Base-by-base conservation (phyloP, 495 filamentous ascomycete species). In the Penicillium silybi region DNA sequence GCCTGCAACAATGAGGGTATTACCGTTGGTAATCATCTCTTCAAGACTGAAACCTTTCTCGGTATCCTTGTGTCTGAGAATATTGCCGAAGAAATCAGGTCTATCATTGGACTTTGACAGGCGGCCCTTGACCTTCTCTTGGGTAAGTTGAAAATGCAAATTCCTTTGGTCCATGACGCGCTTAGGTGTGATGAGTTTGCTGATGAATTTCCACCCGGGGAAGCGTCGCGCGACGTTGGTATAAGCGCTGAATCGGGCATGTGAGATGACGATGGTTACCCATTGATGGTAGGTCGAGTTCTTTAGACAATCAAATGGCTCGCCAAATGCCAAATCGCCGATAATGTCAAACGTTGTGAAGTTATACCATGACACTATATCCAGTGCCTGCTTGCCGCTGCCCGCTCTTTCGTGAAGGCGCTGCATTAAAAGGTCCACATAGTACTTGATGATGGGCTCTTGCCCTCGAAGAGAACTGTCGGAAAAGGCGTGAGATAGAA, bases 341-440 rank as follows among this genome's bases (percentile, higher is more conserved):
- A 83, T 80, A 25, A 84, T 62, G 61, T 85, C 84, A 55, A 86
- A 85, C 8, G 81, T 83, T 3, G 75, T 77, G 57, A 67, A 85
- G 46, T 81, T 83, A 46, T 77, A 80, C 82, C 81, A 85, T 10
- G 73, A 56, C 9, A 65, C 62, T 44, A 85, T 62, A 50, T 83
- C 68, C 2, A 82, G 55, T 6, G 60, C 26, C 2, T 46, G 45
- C 4, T 42, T 46, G 6, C 47, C 53, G 17, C 13, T 4, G 0
- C 46, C 47, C n/a, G 42, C 37, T 9, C 69, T 61, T 56, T 76
- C 73, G 18, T 64, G 50, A 16, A 86, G 48, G 15, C 70, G 63
- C 20, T 52, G 47, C 1, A 85, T 71, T 11, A 84, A 53, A 9
- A 80, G 55, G 53, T 82, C 69, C 4, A 70, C 61, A 44, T 76